These are phyloP conservation scores for Pelargonium myrrhifolium DNA, from an alignment of 441 rosid species.

Conservation along the genomic window DNA sequence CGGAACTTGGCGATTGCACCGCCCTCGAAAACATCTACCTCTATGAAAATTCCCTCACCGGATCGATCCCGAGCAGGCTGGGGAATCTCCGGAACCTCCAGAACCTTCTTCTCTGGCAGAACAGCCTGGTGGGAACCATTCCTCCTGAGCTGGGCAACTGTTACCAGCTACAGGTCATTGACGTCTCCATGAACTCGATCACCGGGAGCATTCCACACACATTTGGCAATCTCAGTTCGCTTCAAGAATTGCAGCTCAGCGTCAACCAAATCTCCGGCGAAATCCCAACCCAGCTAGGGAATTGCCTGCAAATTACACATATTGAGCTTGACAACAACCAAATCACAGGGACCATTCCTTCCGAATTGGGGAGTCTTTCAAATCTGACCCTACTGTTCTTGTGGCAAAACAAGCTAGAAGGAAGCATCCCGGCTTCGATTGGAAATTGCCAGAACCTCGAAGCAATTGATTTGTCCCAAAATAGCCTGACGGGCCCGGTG, in stretches of 20 bases:
- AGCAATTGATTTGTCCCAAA: constrained; percentile 56
- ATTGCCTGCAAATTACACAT: constrained; percentile 32
- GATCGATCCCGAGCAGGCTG: constrained; percentile 33
- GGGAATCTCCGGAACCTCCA: constrained; percentile 34
- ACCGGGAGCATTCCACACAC: constrained; percentile 37
- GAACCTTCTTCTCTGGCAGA: constrained; percentile 37
- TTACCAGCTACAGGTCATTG: constrained; percentile 27
- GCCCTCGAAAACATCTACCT: constrained; percentile 39
- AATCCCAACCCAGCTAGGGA: constrained; percentile 33
- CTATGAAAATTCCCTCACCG: constrained; percentile 36
- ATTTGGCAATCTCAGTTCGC: constrained; percentile 31
- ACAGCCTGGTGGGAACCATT: constrained; percentile 37
- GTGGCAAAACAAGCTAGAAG: constrained; percentile 64
- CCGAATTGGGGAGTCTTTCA: constrained; percentile 40
- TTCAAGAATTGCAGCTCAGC: constrained; percentile 40
- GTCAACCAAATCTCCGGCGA: constrained; percentile 40
- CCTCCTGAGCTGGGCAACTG: constrained; percentile 43
- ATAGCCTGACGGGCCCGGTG: constrained; percentile 52
- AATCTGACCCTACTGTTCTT: constrained; percentile 50
- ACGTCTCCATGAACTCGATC: constrained; percentile 37
- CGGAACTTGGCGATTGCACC: constrained; percentile 40
- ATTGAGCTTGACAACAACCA: constrained; percentile 53
- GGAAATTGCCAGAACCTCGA: constrained; percentile 49
- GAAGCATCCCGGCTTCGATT: constrained; percentile 47
- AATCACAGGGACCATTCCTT: constrained; percentile 50